Evolutionary conservation across 1,284 basidiomycete species (phyloP), one percentile per base, ranked within the genome.

Genomic region (Porogramme epimiltina): DNA sequence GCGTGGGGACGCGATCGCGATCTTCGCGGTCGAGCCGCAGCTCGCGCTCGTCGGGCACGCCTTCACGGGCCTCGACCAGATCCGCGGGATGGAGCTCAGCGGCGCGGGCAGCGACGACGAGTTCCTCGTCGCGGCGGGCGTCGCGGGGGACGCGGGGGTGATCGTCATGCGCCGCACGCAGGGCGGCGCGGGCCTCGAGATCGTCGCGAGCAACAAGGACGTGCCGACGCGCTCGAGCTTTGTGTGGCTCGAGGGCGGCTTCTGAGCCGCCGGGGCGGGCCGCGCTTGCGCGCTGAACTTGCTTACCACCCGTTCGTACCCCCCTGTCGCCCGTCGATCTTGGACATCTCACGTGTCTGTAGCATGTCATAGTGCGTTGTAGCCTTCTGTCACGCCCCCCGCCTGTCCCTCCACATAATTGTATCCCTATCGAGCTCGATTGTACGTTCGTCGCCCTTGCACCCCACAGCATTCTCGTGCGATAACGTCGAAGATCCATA

Each of bases 21-120:
- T 73, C 55, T 70, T 65, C 59, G 52, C 53, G 28, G 42, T 67
- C 49, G 58, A 62, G 54, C 62, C 64, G 11, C 26, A 50, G 51
- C 62, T 67, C 18, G 44, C 25, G 54, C 66, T 84, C 42, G 66
- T 81, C 15, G 74, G 72, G 34, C 79, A 85, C 49, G 76, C 85
- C 28, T 85, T 76, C 62, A 87, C 85, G 0, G 82, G 84, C 19
- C 66, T 87, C 40, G 67, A 80, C 54, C 81, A 85, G 64, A 77
- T 86, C 48, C 73, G 85, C 26, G 84, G 82, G 4, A 84, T 87
- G 80, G 70, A 76, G 64, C 73, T 86, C 43, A 79, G 82, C 18
- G 77, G 78, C 9, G 9, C 28, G 13, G 57, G 47, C 19, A 70
- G 71, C 4, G 78, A 81, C 45, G 64, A 68, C 48, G 74, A 76